Evolutionary conservation across 805 yeast genomes (phyloP), one percentile per base, ranked within the genome.

Genomic region (Barnettozyma siamensis): DNA sequence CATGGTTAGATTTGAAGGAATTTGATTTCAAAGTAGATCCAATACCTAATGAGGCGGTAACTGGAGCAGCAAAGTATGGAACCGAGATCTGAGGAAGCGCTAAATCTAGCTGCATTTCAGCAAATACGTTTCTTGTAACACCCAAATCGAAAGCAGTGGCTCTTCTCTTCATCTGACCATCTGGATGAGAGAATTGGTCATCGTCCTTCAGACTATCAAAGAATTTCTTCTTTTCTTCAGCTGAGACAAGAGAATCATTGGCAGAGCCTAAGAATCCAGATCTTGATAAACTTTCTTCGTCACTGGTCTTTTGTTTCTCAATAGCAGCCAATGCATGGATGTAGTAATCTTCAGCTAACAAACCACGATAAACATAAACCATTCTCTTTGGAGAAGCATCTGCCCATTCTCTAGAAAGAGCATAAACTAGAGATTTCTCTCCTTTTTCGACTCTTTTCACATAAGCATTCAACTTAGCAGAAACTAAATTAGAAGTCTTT

Each of bases 341-440:
- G 51, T 80, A 81, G 62, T 81, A 85, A 57, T 84, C 89, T n/a
- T 77, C 71, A 24, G 91, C 75, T 46, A 85, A 67, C 23, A 83
- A 64, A 30, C 94, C 95, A 54, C 93, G 76, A 60, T 85, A 85
- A 37, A 83, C 88, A 55, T 85, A 85, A 21, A 85, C 88, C 95
- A 85, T 85, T 67, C 95, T 72, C 55, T 85, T 81, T 38, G 95
- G 95, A 2, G 88, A 79, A 15, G 91, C 88, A 60, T 84, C 91
- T 3, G 94, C 91, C 95, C 95, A 85, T 60, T 85, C 93, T 64
- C 95, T 75, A 1, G 88, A 80, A 33, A 85, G 64, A 16, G 91
- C 87, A 60, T 85, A 85, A 43, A 74, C 73, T 53, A 85, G 69
- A 33, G 77, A 72, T 46, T 78, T 70, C 58, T 85, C 94, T 49